Evolutionary conservation across 768 basidiomycete species (phyloP), one percentile per base, ranked within the genome.

Genomic region (Dentipellis sp.): DNA sequence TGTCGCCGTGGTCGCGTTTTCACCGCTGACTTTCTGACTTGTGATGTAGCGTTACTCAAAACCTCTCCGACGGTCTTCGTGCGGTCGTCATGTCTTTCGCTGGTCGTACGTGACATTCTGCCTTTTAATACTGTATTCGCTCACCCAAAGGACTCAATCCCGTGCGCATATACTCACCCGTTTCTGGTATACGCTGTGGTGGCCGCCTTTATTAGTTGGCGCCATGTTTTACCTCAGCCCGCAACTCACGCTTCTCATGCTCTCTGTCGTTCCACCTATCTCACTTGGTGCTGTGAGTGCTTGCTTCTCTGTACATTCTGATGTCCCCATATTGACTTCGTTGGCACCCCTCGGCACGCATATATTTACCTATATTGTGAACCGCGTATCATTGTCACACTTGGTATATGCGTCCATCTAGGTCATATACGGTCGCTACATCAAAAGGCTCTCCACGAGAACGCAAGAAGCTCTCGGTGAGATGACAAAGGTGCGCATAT

Each of bases 391-490:
- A 16, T 49, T 10, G 17, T 14, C 10, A 59, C 68, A 14, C 61
- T 42, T 51, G 54, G 51, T 36, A 49, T n/a, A 21, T 14, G 47
- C 11, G 56, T 56, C 57, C 65, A 62, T 56, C 53, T 59, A 95
- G 89, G 91, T 97, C 11, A 89, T 93, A 68, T 99, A 99, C 64
- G 94, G 95, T 60, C 83, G 94, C 11, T 99, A 97, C 71, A 73
- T 99, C 54, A 92, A 94, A 67, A 87, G 84, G 58, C 80, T 99
- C 3, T 91, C 91, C 7, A 92, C 91, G 63, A 75, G 84, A 64
- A 94, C 95, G 6, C 95, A 99, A 68, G 93, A 94, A 64, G 92
- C 94, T 1, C 79, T 97, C 53, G 94, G 94, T 55, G 94, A 95
- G 55, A 93, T 95, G 94, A 91, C 93, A 35, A 94, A 81, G 70